Evolutionary conservation across 2,329 filamentous ascomycete species (phyloP).

Genomic region (Hirsutella rhossiliensis): DNA sequence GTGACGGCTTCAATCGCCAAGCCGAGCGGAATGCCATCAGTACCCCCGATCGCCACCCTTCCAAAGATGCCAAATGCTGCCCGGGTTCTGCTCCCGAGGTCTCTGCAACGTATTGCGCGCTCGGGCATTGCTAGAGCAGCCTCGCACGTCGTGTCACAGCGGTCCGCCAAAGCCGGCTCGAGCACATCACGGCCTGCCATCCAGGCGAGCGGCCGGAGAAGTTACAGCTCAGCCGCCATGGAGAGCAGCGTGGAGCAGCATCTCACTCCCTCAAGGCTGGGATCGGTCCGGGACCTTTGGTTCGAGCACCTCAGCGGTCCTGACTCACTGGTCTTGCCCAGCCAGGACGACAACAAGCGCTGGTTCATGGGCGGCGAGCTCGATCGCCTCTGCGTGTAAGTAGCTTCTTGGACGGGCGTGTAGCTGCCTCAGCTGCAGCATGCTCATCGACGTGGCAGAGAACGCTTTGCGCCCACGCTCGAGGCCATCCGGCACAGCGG

Average conservation of each 20-base stretch:
- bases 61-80: too few species aligned
- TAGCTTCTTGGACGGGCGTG: background rate
- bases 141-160: background rate
- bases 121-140: too few species aligned
- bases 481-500: conserved; percentile 18
- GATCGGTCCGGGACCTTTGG: conserved; percentile 23
- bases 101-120: too few species aligned
- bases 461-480: conserved; percentile 18
- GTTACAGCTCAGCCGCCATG: background rate
- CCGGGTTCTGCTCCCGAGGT: too few species aligned
- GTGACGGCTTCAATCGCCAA: too few species aligned
- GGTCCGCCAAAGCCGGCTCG: background rate
- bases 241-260: conserved; percentile 5
- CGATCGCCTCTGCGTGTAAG: conserved; percentile 23
- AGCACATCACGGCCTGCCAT: background rate
- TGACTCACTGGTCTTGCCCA: conserved; percentile 14
- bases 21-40: too few species aligned
- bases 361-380: conserved; percentile 24
- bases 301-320: conserved; percentile 20
- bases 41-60: too few species aligned
- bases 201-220: background rate
- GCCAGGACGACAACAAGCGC: conserved; percentile 11
- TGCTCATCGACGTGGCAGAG: conserved; percentile 8
- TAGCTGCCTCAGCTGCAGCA: background rate
- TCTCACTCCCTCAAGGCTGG: conserved; percentile 17